phyloP scores from a whole-genome alignment of 179 eudicot species.

The Silene noctiflora region DNA sequence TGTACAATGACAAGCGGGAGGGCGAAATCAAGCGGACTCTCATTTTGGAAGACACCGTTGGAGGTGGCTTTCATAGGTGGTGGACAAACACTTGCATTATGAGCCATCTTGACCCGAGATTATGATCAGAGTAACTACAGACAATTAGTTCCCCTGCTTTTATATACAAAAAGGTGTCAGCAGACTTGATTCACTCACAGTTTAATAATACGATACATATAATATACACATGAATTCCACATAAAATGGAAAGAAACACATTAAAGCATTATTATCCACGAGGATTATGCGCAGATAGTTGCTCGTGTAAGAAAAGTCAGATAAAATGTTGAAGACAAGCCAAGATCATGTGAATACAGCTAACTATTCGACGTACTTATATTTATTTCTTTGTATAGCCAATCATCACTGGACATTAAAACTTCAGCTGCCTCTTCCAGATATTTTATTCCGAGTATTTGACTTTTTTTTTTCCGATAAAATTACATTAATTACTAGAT shows the following conservation, averaged over 20 bases:
- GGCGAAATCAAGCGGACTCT: constrained; percentile 73
- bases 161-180: constrained; percentile 14
- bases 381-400: neutral
- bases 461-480: too few relatives aligned
- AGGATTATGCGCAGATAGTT: constrained; percentile 23
- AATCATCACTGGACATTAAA: neutral
- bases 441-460: neutral
- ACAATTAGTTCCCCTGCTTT: constrained; percentile 17
- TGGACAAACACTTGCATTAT: constrained; percentile 37
- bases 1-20: constrained; percentile 78
- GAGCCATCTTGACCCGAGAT: constrained; percentile 33
- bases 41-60: constrained; percentile 75
- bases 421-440: neutral
- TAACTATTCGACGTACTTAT: neutral
- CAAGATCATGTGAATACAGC: constrained; percentile 32
- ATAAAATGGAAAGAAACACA: constrained; percentile 14
- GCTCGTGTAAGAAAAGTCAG: neutral
- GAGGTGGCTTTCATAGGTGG: constrained; percentile 79
- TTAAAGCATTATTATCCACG: constrained; percentile 20
- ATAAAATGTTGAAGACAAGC: constrained; percentile 12
- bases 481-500: too few relatives aligned
- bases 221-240: neutral
- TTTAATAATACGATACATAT: neutral
- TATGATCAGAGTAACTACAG: neutral
- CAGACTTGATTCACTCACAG: neutral